These are phyloP conservation scores for Xylaria sp. DNA, from an alignment of 2,329 filamentous ascomycete genomes.

Conservation along the genomic window DNA sequence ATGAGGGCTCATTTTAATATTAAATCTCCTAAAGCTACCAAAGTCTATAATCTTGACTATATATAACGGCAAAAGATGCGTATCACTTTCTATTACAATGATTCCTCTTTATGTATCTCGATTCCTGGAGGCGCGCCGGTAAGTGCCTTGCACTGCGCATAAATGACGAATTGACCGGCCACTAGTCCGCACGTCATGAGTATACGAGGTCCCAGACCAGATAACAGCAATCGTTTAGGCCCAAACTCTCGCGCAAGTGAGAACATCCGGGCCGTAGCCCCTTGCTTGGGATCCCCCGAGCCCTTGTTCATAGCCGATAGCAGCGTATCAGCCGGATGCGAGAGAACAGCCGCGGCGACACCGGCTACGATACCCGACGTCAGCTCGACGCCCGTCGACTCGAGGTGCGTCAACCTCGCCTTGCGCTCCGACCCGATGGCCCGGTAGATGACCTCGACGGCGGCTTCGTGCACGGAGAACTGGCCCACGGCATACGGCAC, in stretches of 20 bases:
- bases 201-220: conserved; percentile 62
- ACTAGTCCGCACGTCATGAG: conserved; percentile 66
- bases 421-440: conserved; percentile 74
- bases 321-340: conserved; percentile 82
- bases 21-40: neutral
- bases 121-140: conserved; percentile 63
- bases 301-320: conserved; percentile 68
- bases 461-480: conserved; percentile 93
- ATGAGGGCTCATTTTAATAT: neutral
- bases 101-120: conserved; percentile 63
- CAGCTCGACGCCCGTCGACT: conserved; percentile 85
- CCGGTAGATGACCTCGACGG: conserved; percentile 79
- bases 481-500: conserved; percentile 94
- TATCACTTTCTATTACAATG: conserved; percentile 18
- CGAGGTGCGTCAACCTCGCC: conserved; percentile 73
- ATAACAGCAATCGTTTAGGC: conserved; percentile 58
- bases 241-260: conserved; percentile 64
- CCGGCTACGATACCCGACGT: conserved; percentile 87
- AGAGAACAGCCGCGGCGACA: conserved; percentile 88
- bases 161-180: conserved; percentile 66
- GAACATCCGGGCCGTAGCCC: conserved; percentile 63
- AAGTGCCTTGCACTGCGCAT: conserved; percentile 64
- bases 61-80: neutral
- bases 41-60: neutral
- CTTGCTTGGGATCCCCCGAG: conserved; percentile 60